Evolutionary conservation across 768 basidiomycete genomes (phyloP), one percentile per base, ranked within the genome.

Genomic region (Calocybe cyanea): DNA sequence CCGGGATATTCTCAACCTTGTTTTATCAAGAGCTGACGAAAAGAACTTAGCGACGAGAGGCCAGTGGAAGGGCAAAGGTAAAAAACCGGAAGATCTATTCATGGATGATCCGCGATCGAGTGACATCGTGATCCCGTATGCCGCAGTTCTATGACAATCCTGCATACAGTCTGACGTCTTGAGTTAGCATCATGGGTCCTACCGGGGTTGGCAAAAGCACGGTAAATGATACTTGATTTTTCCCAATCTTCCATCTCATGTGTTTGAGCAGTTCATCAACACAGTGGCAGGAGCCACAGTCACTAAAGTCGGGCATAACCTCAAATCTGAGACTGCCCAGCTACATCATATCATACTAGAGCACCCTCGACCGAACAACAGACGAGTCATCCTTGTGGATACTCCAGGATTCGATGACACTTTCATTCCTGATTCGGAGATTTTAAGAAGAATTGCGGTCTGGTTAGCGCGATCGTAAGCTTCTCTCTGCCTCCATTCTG

Each of bases 351-450:
- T 48, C 23, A 17, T 49, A 5, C 19, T 52, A 15, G 21, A 39
- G n/a, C 46, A 52, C 24, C 51, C 51, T 15, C 42, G 44, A 2
- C 40, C 45, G 30, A 15, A 20, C 7, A 48, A 25, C 38, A 46
- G 47, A 1, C 28, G 51, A 13, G 42, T 52, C 5, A 42, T 52
- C 32, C 18, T 52, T 23, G 51, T 52, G 24, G 50, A 51, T 20
- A 51, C 50, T 6, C 50, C 50, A 8, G 50, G 50, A 10, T 51
- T 51, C 24, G 50, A 51, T 41, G 50, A 51, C 28, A 51, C 45
- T 7, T 46, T 46, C 30, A 32, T 46, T n/a, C 28, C 50, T 25
- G 50, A 51, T 24, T 43, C 41, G 3, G 50, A 51, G 20, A 51
- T 51, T 33, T 14, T 51, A 15, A 37, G 45, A 23, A 34, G 49